Evolutionary conservation across 495 filamentous ascomycete species (phyloP).

Genomic region (Hypoxylon lienhwacheense): DNA sequence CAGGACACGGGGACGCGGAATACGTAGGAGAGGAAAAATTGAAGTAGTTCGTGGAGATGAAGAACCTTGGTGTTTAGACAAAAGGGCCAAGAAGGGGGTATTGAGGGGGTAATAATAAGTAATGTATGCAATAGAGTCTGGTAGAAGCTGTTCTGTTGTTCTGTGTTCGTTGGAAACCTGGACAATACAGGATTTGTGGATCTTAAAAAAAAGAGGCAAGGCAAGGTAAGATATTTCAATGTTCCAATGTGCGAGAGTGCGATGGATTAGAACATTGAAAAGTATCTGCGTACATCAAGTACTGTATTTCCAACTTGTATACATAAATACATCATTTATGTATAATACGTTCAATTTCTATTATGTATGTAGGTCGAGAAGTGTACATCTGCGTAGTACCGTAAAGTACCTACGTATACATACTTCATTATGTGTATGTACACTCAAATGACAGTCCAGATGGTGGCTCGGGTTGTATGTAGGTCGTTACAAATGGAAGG

Average conservation of each 20-base stretch:
- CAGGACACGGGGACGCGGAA: no score
- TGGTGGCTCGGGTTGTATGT: constrained; percentile 22
- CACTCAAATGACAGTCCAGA: not conserved
- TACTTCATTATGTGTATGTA: not conserved
- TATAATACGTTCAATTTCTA: no score
- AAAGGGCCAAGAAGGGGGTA: constrained; percentile 26
- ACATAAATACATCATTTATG: no score
- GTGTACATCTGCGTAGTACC: no score
- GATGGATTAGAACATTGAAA: no score
- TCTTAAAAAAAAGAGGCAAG: constrained; percentile 21
- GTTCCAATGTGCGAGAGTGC: constrained; percentile 21
- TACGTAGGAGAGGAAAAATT: no score
- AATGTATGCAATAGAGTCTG: no score
- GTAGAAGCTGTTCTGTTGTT: no score
- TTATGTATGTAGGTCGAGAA: constrained; percentile 6
- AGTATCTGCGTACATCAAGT: no score
- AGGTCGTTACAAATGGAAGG: constrained; percentile 36
- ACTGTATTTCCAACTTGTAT: no score
- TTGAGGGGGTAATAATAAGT: no score
- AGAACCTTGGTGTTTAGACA: constrained; percentile 19
- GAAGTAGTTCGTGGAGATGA: constrained; percentile 11
- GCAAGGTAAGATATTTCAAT: constrained; percentile 20
- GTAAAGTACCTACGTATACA: not conserved
- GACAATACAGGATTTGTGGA: constrained; percentile 27
- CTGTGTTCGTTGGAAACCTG: constrained; percentile 18